Conservation (phyloP, 257 asterid genomes). For the Solanum appendiculatum region DNA sequence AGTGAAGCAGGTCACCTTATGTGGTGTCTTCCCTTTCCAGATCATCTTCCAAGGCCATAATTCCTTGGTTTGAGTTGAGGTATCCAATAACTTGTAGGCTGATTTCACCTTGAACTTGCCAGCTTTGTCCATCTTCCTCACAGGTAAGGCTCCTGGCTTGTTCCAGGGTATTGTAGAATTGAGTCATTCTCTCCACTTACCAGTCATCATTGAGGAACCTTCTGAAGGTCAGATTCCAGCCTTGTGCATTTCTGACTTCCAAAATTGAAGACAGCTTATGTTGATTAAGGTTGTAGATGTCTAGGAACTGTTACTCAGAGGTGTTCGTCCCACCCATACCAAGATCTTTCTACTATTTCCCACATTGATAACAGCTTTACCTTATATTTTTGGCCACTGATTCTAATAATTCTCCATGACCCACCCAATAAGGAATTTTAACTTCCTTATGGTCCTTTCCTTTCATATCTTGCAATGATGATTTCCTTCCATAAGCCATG, state of each 20-base stretch:
- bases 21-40: background rate
- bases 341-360: background rate
- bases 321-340: background rate
- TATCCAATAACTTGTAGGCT: background rate
- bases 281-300: background rate
- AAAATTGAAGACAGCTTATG: background rate
- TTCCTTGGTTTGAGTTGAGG: background rate
- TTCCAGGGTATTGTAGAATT: background rate
- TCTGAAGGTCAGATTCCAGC: background rate
- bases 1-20: background rate
- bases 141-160: background rate
- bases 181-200: background rate
- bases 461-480: background rate
- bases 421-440: background rate
- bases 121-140: background rate
- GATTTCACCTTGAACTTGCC: background rate
- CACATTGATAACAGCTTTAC: background rate
- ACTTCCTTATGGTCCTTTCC: background rate
- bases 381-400: background rate
- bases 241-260: background rate
- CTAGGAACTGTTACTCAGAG: background rate
- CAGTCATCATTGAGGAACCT: background rate
- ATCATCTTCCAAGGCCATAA: background rate
- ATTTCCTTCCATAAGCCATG: background rate
- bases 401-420: background rate